Evolutionary conservation across 176 grass and related monocot species (phyloP).

Genomic region (Phoenix roebelenii): DNA sequence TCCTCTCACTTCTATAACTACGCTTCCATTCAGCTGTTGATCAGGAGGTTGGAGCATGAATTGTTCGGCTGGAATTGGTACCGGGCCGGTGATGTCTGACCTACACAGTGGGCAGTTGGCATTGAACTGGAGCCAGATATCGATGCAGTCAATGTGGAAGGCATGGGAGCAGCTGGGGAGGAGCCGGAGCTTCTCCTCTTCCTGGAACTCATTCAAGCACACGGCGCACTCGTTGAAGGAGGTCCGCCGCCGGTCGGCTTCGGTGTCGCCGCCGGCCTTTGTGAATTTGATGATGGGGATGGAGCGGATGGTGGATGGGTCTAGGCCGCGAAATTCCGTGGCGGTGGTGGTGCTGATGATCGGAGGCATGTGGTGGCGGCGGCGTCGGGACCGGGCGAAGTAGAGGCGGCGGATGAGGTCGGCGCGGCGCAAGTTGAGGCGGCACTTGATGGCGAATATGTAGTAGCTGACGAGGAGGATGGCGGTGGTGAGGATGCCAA

Average conservation of each 20-base stretch:
- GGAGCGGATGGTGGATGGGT: slow-evolving; percentile 48
- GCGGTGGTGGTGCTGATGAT: slow-evolving; percentile 4
- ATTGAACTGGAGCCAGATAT: slow-evolving; percentile 86
- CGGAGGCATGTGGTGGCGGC: not conserved
- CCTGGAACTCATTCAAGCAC: slow-evolving; percentile 72
- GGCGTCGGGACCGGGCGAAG: not conserved
- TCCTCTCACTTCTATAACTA: slow-evolving; percentile 45
- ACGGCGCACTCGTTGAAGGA: slow-evolving; percentile 70
- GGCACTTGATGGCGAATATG: slow-evolving; percentile 71
- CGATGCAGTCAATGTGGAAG: slow-evolving; percentile 96
- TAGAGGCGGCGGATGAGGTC: slow-evolving; percentile 14
- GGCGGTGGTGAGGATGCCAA: slow-evolving; percentile 70
- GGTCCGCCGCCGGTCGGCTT: slow-evolving; percentile 11
- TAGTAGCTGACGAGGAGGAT: slow-evolving; percentile 78
- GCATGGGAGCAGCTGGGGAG: slow-evolving; percentile 76
- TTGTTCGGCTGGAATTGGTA: not conserved
- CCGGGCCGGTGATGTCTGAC: slow-evolving; percentile 32
- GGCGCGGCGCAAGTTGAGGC: slow-evolving; percentile 24
- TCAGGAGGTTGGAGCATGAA: not conserved
- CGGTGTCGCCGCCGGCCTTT: slow-evolving; percentile 2
- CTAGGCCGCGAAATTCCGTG: slow-evolving; percentile 25
- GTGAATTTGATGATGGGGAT: slow-evolving; percentile 53
- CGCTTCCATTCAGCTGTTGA: slow-evolving; percentile 11
- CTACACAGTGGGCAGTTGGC: slow-evolving; percentile 77
- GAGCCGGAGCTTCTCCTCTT: slow-evolving; percentile 62